phyloP scores from a whole-genome alignment of 495 filamentous ascomycete species.

The Achaetomiella virescens region DNA sequence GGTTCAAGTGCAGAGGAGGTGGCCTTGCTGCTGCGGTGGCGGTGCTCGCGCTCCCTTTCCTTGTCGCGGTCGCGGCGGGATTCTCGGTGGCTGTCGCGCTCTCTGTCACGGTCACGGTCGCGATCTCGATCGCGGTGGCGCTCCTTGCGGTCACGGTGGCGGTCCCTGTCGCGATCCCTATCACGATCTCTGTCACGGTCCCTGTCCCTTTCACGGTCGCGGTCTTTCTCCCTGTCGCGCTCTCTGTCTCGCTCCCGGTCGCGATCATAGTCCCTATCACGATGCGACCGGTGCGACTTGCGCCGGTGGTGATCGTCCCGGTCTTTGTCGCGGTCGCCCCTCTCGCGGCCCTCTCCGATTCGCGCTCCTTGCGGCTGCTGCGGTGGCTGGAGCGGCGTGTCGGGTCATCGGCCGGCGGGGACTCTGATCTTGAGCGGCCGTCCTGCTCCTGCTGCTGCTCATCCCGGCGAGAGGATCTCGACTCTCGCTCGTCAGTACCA shows the following conservation, averaged over 20 bases:
- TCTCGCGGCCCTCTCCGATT: constrained; percentile 38
- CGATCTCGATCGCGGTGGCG: constrained; percentile 33
- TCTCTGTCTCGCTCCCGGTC: constrained; percentile 17
- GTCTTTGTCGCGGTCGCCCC: constrained; percentile 40
- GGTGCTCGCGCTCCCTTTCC: constrained; percentile 31
- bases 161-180: constrained; percentile 41
- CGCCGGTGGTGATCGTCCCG: constrained; percentile 43
- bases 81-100: constrained; percentile 45
- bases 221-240: constrained; percentile 42
- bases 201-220: constrained; percentile 21
- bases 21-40: constrained; percentile 48
- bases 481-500: constrained; percentile 31
- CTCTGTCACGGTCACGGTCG: constrained; percentile 35
- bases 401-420: constrained; percentile 35
- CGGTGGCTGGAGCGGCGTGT: constrained; percentile 47
- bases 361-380: constrained; percentile 42
- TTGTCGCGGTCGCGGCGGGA: constrained; percentile 28
- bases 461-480: constrained; percentile 24
- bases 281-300: constrained; percentile 33
- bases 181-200: constrained; percentile 42
- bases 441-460: constrained; percentile 36
- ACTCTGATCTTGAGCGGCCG: constrained; percentile 47
- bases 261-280: constrained; percentile 26
- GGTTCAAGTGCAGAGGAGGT: constrained; percentile 10
- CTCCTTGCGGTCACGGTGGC: constrained; percentile 22